Evolutionary conservation across 169 alveolate genomes (phyloP).

Genomic region (Plasmodium ovale): DNA sequence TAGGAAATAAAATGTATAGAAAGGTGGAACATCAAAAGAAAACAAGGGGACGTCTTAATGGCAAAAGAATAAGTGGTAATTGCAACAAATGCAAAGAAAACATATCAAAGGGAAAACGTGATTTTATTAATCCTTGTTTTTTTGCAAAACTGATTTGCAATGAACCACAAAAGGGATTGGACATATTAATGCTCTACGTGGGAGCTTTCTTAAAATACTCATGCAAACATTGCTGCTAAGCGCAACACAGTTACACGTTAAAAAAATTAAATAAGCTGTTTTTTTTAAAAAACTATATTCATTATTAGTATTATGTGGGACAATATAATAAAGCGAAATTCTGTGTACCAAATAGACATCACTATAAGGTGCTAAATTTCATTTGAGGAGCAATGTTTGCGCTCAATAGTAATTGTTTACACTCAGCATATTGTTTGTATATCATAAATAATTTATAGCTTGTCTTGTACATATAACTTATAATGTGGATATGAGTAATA

Average conservation of each 20-base stretch:
- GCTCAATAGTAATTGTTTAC: neutral
- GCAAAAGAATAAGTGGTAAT: conserved; percentile 4
- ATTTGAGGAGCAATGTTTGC: neutral
- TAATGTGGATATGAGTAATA: neutral
- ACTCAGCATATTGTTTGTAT: neutral
- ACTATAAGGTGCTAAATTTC: no score
- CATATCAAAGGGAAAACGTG: neutral
- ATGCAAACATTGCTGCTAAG: neutral
- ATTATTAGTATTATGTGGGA: no score
- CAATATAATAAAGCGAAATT: no score
- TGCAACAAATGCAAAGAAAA: neutral
- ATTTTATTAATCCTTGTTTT: neutral
- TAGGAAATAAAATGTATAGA: no score
- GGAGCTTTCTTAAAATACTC: conserved; percentile 16
- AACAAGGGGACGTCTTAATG: neutral
- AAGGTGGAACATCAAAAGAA: no score
- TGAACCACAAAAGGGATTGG: conserved; percentile 21
- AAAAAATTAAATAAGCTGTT: no score
- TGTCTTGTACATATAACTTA: neutral
- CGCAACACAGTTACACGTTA: neutral
- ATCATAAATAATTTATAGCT: no score
- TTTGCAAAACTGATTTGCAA: conserved; percentile 1
- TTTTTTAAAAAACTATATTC: no score
- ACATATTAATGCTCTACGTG: conserved; percentile 13
- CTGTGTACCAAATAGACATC: no score